A percentile compares a stretch with the other conserved stretches of the same genome.
These are phyloP conservation scores for Artemisia argyi DNA, from an alignment of 129 eudicot genomes.

Conservation along the genomic window DNA sequence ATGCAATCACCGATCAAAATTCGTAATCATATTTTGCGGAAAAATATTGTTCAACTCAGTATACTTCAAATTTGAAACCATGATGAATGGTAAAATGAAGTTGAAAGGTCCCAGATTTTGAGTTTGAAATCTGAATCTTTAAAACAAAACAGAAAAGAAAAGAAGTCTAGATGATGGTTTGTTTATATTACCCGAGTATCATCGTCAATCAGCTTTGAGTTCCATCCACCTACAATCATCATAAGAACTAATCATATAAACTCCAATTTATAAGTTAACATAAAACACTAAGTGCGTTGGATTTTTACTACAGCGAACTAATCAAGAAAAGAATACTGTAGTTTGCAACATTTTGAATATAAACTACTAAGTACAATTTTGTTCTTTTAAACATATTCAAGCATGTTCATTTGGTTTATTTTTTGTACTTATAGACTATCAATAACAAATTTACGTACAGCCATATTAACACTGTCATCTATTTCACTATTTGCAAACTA, in stretches of 20 bases:
- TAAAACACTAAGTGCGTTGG: not conserved
- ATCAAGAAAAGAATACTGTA: not conserved
- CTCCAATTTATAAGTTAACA: too few relatives aligned
- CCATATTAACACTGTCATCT: not conserved
- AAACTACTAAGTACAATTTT: not conserved
- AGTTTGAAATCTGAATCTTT: not conserved
- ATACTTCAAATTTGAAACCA: not conserved
- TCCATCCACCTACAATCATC: slow-evolving; percentile 4
- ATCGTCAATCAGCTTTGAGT: slow-evolving; percentile 9
- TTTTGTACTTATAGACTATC: too few relatives aligned
- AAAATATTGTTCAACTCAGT: not conserved
- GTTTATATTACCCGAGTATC: slow-evolving; percentile 15
- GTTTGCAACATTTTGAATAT: not conserved
- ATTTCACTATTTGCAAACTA: not conserved
- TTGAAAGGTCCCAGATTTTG: not conserved
- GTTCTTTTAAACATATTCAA: not conserved
- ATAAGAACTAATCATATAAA: not conserved
- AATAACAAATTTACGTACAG: too few relatives aligned
- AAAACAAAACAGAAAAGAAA: not conserved
- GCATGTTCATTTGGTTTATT: too few relatives aligned
- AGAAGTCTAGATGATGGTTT: not conserved
- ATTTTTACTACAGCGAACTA: not conserved
- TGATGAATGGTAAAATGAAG: not conserved
- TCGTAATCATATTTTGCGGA: not conserved
- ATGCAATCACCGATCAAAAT: not conserved